Evolutionary conservation across 2,329 filamentous ascomycete species (phyloP).

Genomic region (Teratosphaeria nubilosa): DNA sequence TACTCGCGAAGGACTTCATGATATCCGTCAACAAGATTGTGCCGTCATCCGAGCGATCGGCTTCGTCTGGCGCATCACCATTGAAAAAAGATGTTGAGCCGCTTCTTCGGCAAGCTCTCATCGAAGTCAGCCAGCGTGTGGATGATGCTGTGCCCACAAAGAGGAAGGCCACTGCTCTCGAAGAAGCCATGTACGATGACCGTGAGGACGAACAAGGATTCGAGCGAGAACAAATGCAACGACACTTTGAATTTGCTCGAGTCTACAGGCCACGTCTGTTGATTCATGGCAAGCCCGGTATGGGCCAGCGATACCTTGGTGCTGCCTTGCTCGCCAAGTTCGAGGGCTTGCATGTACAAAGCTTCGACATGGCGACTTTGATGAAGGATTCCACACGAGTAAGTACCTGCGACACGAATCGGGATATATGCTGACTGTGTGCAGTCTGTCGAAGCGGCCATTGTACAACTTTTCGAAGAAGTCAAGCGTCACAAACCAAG

Average conservation of each 20-base stretch:
- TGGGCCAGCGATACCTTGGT: slow-evolving; percentile 88
- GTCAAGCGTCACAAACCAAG: slow-evolving; percentile 90
- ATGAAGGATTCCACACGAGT: slow-evolving; percentile 69
- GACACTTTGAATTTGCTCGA: slow-evolving; percentile 69
- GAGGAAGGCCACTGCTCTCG: slow-evolving; percentile 77
- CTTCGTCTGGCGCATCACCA: slow-evolving; percentile 72
- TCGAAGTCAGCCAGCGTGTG: slow-evolving; percentile 51
- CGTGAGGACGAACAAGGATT: slow-evolving; percentile 78
- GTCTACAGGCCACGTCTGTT: slow-evolving; percentile 83
- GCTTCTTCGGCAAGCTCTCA: slow-evolving; percentile 63
- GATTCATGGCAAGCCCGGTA: slow-evolving; percentile 70
- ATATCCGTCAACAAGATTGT: slow-evolving; percentile 92
- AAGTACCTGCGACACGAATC: slow-evolving; percentile 8
- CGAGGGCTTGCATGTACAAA: slow-evolving; percentile 88
- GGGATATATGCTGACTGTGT: slow-evolving; percentile 4
- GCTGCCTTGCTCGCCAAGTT: slow-evolving; percentile 81
- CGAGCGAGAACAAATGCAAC: slow-evolving; percentile 64
- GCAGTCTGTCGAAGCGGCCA: slow-evolving; percentile 66
- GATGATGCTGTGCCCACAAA: slow-evolving; percentile 72
- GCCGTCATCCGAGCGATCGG: slow-evolving; percentile 84
- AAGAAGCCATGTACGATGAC: slow-evolving; percentile 90
- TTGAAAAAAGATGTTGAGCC: slow-evolving; percentile 73
- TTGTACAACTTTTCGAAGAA: slow-evolving; percentile 85
- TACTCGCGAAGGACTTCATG: slow-evolving; percentile 94
- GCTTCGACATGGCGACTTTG: slow-evolving; percentile 81